Base-by-base conservation (phyloP, 2,329 filamentous ascomycete species). In the Pleurostoma richardsiae region DNA sequence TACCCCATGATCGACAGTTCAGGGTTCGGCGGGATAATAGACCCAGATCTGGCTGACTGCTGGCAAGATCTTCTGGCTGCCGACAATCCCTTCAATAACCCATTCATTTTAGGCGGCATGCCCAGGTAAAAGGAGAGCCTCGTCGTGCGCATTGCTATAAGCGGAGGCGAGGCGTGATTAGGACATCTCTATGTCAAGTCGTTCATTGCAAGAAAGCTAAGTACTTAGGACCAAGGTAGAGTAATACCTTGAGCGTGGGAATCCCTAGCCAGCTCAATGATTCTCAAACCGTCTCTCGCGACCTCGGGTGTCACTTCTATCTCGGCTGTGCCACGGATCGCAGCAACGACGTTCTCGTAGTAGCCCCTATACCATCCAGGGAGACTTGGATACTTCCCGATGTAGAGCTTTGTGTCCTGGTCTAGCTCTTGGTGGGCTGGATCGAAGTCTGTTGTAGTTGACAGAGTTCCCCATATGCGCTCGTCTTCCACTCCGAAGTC, bases 251-350 rank as follows among this genome's bases (percentile, higher is more conserved):
- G 29, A 10, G 42, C 31, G 7, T 46, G 45, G n/a, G 45, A 46
- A 55, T 72, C 64, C 39, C 67, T 60, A 1, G 70, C 70, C 11
- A 74, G 51, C 57, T 73, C 62, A 47, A 71, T 68, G 10, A 70
- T 50, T 40, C 66, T 56, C 8, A 74, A 49, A 0, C 60, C 68
- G 49, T 72, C 65, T 27, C 68, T 62, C 1, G 62, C 61, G 44
- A 68, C 58, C 19, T 62, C 60, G 0, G 69, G 60, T 45, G 68
- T 65, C 0, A 73, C 68, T n/a, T 56, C 56, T 4, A 71, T 39
- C 48, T 70, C 63, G 1, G 49, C 62, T 45, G 63, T 59, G 0
- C 69, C 68, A 8, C 61, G 58, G 26, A 73, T 66, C 0, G 70
- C 65, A 7, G 63, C 56, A 0, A 66, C 67, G 6, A 72, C 47